Percentiles rank a stretch among this genome's conserved stretches.
These are phyloP conservation scores for Globisporangium cylindrosporum DNA, from an alignment of 352 stramenopile genomes.

Conservation along the genomic window DNA sequence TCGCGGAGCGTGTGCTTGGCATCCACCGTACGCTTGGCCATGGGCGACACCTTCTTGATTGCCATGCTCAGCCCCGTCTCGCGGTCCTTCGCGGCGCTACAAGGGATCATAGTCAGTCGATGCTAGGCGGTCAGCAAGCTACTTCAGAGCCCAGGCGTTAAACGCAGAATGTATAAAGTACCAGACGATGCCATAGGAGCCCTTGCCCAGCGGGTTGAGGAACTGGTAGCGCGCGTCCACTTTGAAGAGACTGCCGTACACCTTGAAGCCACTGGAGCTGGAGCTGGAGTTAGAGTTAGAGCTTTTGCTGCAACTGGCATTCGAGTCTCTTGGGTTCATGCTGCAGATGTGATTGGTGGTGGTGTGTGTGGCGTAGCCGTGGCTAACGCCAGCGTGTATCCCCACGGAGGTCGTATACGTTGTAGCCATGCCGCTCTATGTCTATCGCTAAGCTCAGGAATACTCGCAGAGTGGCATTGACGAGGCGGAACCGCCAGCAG, in stretches of 20 bases:
- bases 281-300: background rate
- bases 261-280: conserved; percentile 48
- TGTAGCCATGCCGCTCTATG: background rate
- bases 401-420: background rate
- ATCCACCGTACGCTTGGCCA: conserved; percentile 76
- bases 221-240: conserved; percentile 82
- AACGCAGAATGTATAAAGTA: conserved; percentile 14
- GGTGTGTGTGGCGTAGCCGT: background rate
- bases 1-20: conserved; percentile 89
- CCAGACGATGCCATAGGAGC: conserved; percentile 91
- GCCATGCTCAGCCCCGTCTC: conserved; percentile 77
- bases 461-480: background rate
- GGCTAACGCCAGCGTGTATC: conserved; percentile 1
- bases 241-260: conserved; percentile 82
- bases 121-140: background rate
- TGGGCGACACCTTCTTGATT: conserved; percentile 91
- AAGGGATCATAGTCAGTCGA: background rate
- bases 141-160: background rate
- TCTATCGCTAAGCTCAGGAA: background rate
- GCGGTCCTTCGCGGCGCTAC: conserved; percentile 70
- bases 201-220: conserved; percentile 87
- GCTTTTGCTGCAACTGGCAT: background rate
- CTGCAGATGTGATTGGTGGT: background rate
- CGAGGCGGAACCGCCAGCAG: background rate
- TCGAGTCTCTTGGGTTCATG: background rate